Base-by-base conservation (phyloP, 2,329 filamentous ascomycete genomes). In the Lomentospora prolificans region DNA sequence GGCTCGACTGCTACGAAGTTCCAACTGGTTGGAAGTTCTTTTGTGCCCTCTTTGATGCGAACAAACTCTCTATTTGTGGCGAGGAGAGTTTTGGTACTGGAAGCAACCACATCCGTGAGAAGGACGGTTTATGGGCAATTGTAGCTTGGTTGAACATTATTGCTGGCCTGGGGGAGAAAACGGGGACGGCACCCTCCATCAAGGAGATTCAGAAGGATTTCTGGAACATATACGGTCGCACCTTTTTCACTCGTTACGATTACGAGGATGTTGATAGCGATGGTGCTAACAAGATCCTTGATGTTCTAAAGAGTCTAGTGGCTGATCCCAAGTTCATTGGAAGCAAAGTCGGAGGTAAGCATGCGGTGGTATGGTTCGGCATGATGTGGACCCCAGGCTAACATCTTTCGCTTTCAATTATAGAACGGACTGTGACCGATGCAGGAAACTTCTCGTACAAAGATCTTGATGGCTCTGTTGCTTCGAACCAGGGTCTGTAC, bases 1-100 rank as follows among this genome's bases (percentile, higher is more conserved):
- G 88, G 33, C 81, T 99, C 44, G 77, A 89, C 75, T 87, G 84
- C 74, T 99, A 99, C 75, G 94, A 99, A 74, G 94, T 99, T 1
- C 94, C 94, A 36, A 99, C 94, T 1, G 94, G 94, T 65, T 99
- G 94, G 94, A 96, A 96, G 74, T 96, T 96, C 80, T 96, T 96
- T 84, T 96, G 91, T 69, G 90, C 90, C 64, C 81, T 96, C 57
- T 96, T 96, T 66, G 91, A 96, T 67, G 87, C 89, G 61, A 79
- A 95, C 74, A 96, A 95, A 80, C 86, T 96, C 67, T 96, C 94
- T 66, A 99, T 99, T 70, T 99, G 94, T 68, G 94, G 94, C 58
- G 94, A 99, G 75, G 94, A 99, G 80, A 94, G 88, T 61, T 99
- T 99, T 71, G 94, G 94, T 62, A 99, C 94, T 9, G 94, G 94